Conservation (phyloP, 805 yeast genomes). For the Ogataea allantospora region DNA sequence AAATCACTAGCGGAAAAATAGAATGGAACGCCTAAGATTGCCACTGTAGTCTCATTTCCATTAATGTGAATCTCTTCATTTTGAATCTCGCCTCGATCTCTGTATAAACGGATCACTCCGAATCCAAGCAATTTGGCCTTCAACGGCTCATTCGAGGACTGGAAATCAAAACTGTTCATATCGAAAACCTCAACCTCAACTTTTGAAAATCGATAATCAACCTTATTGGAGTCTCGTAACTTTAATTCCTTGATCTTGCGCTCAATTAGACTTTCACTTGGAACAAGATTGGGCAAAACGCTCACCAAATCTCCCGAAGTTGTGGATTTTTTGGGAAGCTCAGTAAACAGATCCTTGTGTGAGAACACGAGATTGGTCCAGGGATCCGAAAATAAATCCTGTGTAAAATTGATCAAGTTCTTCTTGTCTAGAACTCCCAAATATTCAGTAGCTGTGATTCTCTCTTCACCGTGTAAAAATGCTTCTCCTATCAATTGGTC, state of each 20-base stretch:
- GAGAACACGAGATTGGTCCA: conserved; percentile 25
- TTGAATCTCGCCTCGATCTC: conserved; percentile 43
- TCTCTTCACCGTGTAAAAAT: conserved; percentile 10
- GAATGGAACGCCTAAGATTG: conserved; percentile 83
- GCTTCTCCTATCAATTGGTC: conserved; percentile 24
- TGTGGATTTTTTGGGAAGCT: conserved; percentile 6
- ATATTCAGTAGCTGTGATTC: conserved; percentile 19
- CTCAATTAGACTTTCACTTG: conserved; percentile 10
- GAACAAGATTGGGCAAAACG: conserved; percentile 3
- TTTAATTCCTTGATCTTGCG: conserved; percentile 11
- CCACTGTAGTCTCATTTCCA: conserved; percentile 66
- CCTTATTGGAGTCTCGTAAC: conserved; percentile 4
- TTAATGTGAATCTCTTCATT: conserved; percentile 20
- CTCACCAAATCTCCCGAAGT: conserved; percentile 11
- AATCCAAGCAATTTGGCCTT: conserved; percentile 66
- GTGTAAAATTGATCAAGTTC: conserved; percentile 16
- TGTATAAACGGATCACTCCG: conserved; percentile 69
- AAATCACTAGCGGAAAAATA: conserved; percentile 85
- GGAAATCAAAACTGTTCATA: conserved; percentile 19
- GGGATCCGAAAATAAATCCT: conserved; percentile 23
- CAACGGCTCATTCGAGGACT: conserved; percentile 39
- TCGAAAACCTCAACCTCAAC: conserved; percentile 35
- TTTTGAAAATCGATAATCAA: conserved; percentile 37
- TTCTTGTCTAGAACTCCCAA: conserved; percentile 19
- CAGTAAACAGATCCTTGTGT: conserved; percentile 22